Evolutionary conservation across 345 rosid species (phyloP), one percentile per base, ranked within the genome.

Genomic region (Cardamine chenopodiifolia): DNA sequence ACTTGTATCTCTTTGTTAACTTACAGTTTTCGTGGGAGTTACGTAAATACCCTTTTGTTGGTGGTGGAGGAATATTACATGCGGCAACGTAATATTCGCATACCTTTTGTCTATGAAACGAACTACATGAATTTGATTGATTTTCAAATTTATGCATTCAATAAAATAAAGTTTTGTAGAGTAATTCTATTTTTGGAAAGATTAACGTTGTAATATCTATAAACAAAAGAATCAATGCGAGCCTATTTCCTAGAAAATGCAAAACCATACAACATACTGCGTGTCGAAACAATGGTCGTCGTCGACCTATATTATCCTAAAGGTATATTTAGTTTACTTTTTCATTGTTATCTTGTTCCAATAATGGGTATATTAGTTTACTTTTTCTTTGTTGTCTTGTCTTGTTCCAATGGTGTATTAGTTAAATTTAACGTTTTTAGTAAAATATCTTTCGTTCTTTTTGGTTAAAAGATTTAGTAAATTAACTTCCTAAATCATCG

Each of bases 11-110:
- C 8, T 47, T 65, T 22, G 40, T 56, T 56, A 28, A 28, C 20
- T 56, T 17, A 14, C 15, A 56, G 61, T 56, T 57, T 31, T 4
- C 7, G 19, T 55, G 28, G 4, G 0, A 52, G 4, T 34, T 35
- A 50, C 71, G n/a, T 34, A 50, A 66, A 14, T 50, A n/a, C 31
- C 40, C 63, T 55, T 58, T 14, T 12, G 4, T 65, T 67, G 5
- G 48, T 22, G 39, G 19, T 17, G 20, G 25, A 8, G 68, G 18
- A 53, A 52, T 66, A 23, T 67, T 54, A n/a, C 62, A 34, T 9
- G 23, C n/a, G 61, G 5, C 39, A 12, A 54, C 35, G 52, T 68
- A 37, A 57, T 31, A 31, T 57, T 57, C 62, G 17, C 42, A 26
- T 2, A 53, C 7, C 1, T 23, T 53, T 12, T 53, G 57, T 47